A percentile compares a stretch with the other conserved stretches of the same genome.
phyloP scores from a whole-genome alignment of 495 filamentous ascomycete genomes.

The Xylaria cubensis region DNA sequence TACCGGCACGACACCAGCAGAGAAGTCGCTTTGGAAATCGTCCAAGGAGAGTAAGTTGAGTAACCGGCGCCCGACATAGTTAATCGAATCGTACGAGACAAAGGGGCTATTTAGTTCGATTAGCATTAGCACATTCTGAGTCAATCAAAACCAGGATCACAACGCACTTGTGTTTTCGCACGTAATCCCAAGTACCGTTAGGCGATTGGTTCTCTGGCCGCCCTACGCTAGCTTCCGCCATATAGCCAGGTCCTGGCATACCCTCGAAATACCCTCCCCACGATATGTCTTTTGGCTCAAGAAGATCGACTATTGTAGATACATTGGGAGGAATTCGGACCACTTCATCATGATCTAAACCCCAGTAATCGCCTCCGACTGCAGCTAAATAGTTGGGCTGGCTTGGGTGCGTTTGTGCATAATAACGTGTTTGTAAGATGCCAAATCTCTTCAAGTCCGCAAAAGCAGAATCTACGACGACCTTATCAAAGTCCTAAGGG shows the following conservation, averaged over 20 bases:
- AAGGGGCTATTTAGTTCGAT: constrained; percentile 47
- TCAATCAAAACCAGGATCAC: neutral
- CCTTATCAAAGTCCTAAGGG: constrained; percentile 62
- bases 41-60: constrained; percentile 66
- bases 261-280: constrained; percentile 75
- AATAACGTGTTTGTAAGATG: constrained; percentile 68
- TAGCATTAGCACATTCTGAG: constrained; percentile 11
- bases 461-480: constrained; percentile 57
- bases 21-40: constrained; percentile 61
- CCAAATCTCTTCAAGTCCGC: constrained; percentile 64
- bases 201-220: constrained; percentile 46
- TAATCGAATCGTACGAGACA: constrained; percentile 57
- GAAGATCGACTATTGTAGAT: constrained; percentile 70
- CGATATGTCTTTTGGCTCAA: constrained; percentile 65
- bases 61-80: constrained; percentile 59
- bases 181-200: constrained; percentile 64
- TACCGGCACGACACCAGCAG: constrained; percentile 54
- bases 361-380: constrained; percentile 70
- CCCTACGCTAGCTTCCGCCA: constrained; percentile 59
- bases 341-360: constrained; percentile 69
- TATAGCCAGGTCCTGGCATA: constrained; percentile 69
- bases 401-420: constrained; percentile 63
- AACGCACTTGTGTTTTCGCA: constrained; percentile 71
- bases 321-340: constrained; percentile 67
- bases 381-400: constrained; percentile 70